phyloP scores from a whole-genome alignment of 2,329 filamentous ascomycete species.

The Fusarium torulosum region DNA sequence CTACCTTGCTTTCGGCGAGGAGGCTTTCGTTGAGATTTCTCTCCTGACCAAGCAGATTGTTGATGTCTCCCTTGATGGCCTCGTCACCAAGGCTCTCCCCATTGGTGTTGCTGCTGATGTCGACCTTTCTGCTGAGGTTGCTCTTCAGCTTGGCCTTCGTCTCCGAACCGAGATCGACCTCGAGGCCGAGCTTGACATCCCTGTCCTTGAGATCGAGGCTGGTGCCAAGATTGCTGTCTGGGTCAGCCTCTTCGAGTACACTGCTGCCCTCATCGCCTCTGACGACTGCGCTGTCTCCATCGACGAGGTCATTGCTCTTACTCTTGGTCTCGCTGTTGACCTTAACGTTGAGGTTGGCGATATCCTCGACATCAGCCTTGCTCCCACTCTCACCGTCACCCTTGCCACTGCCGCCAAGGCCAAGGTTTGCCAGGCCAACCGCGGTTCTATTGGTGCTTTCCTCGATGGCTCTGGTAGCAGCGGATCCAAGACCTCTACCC shows the following conservation, averaged over 20 bases:
- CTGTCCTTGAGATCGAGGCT: conserved; percentile 51
- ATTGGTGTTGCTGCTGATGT: conserved; percentile 44
- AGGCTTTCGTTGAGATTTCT: conserved; percentile 56
- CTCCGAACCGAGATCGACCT: conserved; percentile 62
- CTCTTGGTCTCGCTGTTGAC: conserved; percentile 43
- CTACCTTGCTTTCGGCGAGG: conserved; percentile 64
- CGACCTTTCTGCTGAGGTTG: conserved; percentile 57
- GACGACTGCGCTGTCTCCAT: conserved; percentile 53
- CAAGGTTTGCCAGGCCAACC: conserved; percentile 37
- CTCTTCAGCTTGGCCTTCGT: conserved; percentile 63
- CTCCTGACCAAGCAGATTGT: conserved; percentile 56
- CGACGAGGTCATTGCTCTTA: conserved; percentile 40
- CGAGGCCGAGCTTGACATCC: conserved; percentile 50
- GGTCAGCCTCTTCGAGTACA: conserved; percentile 67
- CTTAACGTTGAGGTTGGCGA: conserved; percentile 45
- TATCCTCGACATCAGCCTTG: conserved; percentile 55
- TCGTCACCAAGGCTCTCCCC: conserved; percentile 46
- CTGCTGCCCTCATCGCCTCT: conserved; percentile 55
- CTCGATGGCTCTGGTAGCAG: background rate
- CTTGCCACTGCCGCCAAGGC: conserved; percentile 45
- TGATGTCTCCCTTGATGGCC: conserved; percentile 58
- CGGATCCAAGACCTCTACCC: conserved; percentile 2
- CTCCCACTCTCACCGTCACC: conserved; percentile 57
- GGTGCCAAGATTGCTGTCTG: conserved; percentile 61
- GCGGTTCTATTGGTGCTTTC: conserved; percentile 33